Evolutionary conservation across 371 early-diverging fungal genomes (phyloP).

Genomic region (Mucor racemosus): DNA sequence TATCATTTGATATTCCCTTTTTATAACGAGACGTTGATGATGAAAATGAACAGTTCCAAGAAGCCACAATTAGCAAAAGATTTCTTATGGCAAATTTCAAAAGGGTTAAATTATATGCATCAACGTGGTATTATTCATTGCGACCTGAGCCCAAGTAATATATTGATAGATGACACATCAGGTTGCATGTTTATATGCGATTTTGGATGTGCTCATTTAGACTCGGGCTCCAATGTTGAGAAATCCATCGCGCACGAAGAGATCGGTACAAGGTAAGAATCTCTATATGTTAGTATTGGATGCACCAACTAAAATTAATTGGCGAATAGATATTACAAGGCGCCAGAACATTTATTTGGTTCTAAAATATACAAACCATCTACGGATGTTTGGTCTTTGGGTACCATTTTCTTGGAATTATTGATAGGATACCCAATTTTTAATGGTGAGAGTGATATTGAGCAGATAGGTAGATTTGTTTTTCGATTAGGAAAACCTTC

Average conservation of each 20-base stretch:
- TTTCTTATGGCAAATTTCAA: conserved; percentile 52
- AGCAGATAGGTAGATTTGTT: conserved; percentile 47
- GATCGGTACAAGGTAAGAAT: conserved; percentile 45
- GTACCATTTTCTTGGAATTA: conserved; percentile 37
- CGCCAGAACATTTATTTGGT: conserved; percentile 55
- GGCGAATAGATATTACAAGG: conserved; percentile 42
- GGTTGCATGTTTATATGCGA: conserved; percentile 76
- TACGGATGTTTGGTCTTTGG: conserved; percentile 56
- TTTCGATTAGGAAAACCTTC: conserved; percentile 41
- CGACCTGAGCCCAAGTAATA: conserved; percentile 78
- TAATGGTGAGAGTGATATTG: conserved; percentile 48
- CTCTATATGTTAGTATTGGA: background rate
- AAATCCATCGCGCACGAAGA: conserved; percentile 23
- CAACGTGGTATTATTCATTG: conserved; percentile 70
- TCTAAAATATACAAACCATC: conserved; percentile 37
- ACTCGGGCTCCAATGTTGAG: background rate
- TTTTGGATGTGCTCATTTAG: conserved; percentile 75
- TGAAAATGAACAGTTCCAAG: background rate
- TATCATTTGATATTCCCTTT: conserved; percentile 38
- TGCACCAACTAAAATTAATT: background rate
- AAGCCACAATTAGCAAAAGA: conserved; percentile 21
- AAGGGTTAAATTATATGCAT: conserved; percentile 67
- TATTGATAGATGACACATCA: conserved; percentile 51
- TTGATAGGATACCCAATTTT: conserved; percentile 40
- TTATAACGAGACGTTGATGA: conserved; percentile 29